phyloP scores from a whole-genome alignment of 441 rosid genomes.

The Biscutella laevigata region DNA sequence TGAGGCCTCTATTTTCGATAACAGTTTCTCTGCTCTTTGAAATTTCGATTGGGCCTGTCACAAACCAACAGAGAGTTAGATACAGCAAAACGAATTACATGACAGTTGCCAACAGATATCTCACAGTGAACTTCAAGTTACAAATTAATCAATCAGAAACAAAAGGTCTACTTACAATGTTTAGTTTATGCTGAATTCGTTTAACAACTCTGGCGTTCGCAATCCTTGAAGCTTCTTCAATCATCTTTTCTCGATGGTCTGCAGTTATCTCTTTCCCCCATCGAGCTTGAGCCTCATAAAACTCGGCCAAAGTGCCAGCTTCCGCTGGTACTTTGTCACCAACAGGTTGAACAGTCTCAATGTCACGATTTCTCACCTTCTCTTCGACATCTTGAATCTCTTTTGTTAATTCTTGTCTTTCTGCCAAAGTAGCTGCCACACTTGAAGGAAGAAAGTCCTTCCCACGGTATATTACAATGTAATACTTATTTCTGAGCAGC shows the following conservation, averaged over 20 bases:
- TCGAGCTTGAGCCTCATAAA: constrained; percentile 87
- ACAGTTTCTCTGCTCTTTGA: constrained; percentile 73
- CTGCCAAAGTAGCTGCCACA: constrained; percentile 78
- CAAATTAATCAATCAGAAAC: neutral
- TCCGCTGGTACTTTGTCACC: constrained; percentile 48
- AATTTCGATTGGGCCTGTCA: constrained; percentile 80
- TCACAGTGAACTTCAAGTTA: constrained; percentile 6
- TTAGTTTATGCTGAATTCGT: constrained; percentile 66
- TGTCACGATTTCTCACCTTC: constrained; percentile 36
- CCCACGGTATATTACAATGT: constrained; percentile 85
- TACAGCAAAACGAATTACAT: neutral
- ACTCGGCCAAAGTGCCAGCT: constrained; percentile 91
- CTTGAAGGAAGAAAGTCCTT: constrained; percentile 87
- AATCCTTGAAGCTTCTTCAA: constrained; percentile 71
- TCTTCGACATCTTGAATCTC: constrained; percentile 78
- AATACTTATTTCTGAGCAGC: constrained; percentile 87
- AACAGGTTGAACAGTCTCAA: constrained; percentile 42
- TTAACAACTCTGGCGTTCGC: constrained; percentile 56
- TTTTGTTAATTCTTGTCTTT: constrained; percentile 66
- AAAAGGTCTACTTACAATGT: constrained; percentile 47
- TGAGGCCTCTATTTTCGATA: constrained; percentile 84
- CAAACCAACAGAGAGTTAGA: constrained; percentile 25
- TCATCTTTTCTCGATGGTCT: constrained; percentile 79
- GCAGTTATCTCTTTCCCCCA: constrained; percentile 76
- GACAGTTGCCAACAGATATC: constrained; percentile 1